phyloP scores from a whole-genome alignment of 805 yeast genomes.

The Clavispora fructus region DNA sequence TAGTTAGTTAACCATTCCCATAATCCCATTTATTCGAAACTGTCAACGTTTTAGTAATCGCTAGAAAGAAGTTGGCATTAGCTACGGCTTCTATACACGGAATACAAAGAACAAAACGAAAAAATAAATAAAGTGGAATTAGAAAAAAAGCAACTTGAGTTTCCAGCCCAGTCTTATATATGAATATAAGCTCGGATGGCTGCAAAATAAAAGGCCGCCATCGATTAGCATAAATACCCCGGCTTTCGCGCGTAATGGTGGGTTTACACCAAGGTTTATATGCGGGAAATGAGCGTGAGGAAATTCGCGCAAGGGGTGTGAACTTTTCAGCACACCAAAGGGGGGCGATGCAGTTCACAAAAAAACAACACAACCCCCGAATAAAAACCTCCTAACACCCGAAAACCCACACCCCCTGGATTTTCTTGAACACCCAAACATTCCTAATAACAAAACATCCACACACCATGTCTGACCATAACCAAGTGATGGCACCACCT shows the following conservation, averaged over 20 bases:
- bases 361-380: not conserved
- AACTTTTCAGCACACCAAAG: not conserved
- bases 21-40: too few relatives aligned
- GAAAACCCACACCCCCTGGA: conserved; percentile 2
- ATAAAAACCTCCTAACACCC: conserved; percentile 1
- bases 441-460: conserved; percentile 3
- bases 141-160: not conserved
- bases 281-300: not conserved
- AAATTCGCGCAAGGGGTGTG: not conserved
- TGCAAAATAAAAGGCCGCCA: not conserved
- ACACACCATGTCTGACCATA: conserved; percentile 1
- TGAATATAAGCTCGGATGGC: not conserved
- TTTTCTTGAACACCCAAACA: conserved; percentile 3
- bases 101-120: too few relatives aligned
- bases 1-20: not conserved
- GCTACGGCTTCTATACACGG: too few relatives aligned
- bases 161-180: not conserved
- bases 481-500: conserved; percentile 2
- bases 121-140: not conserved
- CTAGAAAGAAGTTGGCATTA: too few relatives aligned
- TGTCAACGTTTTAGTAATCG: too few relatives aligned
- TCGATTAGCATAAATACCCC: not conserved
- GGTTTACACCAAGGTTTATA: not conserved
- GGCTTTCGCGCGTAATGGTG: not conserved
- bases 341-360: not conserved